Base-by-base conservation (phyloP, 768 basidiomycete species). In the Polyporus arcularius region DNA sequence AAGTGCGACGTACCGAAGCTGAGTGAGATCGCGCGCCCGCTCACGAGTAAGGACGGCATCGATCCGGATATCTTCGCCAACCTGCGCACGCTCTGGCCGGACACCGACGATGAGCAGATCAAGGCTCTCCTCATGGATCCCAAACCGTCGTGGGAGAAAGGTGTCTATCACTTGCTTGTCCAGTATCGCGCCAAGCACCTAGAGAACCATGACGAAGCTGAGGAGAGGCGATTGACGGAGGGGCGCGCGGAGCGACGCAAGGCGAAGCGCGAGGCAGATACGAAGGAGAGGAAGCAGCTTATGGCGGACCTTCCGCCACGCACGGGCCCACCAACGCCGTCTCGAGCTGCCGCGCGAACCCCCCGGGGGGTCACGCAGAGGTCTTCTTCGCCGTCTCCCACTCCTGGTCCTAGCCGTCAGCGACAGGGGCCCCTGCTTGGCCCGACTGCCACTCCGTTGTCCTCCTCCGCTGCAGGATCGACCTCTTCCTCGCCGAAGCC, bases 131-230 rank as follows among this genome's bases (percentile, higher is more conserved):
- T 99, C 67, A 80, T 75, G 70, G 86, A 81, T 67, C 68, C 76
- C 53, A 85, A 87, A 57, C 86, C 86, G 53, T 96, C 90, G 31
- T 96, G 94, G 91, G 94, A 98, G 72, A 98, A 99, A 75, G 93
- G 92, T 0, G 91, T 98, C 50, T 99, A 99, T 74, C 88, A 92
- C 69, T 77, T 98, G 4, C 80, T 99, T n/a, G 79, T 89, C 56
- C 86, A 85, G 64, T 98, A 97, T 75, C 85, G 95, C 46, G 82
- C 83, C 52, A 85, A 82, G 65, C 86, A 87, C 57, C 72, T 92
- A 45, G 88, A 91, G 68, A 82, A 87, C 63, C 90, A 85, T 71
- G 85, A 89, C 58, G 88, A 89, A 57, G 88, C 89, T 51, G 85
- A 90, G 58, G 81, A 85, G 58, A 61, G 51, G 39, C 60, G 78